phyloP scores from a whole-genome alignment of 768 basidiomycete species.

The Mycena floridula region DNA sequence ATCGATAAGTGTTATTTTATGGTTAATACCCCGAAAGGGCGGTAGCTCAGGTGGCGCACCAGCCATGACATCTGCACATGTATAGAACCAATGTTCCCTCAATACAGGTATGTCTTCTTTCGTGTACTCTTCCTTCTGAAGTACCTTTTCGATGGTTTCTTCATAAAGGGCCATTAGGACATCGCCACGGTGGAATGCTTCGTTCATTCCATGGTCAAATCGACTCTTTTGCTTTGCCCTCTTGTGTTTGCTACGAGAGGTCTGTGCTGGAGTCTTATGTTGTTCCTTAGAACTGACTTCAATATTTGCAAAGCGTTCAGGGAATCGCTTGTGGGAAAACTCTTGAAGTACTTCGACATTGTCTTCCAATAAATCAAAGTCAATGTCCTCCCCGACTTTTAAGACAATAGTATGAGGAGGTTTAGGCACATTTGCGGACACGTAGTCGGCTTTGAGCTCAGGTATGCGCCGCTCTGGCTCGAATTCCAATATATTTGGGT shows the following conservation, averaged over 20 bases:
- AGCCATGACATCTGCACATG: conserved; percentile 11
- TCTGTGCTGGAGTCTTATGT: background rate
- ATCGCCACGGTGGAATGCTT: background rate
- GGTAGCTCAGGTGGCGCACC: conserved; percentile 16
- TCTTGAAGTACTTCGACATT: no score
- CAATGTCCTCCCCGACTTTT: no score
- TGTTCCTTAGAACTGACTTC: background rate
- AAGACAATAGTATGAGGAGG: no score
- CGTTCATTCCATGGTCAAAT: no score
- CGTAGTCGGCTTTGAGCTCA: no score
- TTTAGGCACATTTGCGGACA: no score
- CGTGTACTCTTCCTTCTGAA: background rate
- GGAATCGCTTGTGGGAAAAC: background rate
- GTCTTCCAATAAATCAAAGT: no score
- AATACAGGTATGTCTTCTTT: conserved; percentile 3
- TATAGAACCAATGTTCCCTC: conserved; percentile 10
- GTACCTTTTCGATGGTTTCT: background rate
- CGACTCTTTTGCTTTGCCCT: no score
- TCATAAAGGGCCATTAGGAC: background rate
- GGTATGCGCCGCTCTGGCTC: no score
- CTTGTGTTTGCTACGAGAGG: background rate
- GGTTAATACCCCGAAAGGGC: conserved; percentile 23
- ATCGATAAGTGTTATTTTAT: no score
- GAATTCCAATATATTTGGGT: no score
- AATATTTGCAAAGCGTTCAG: background rate